A percentile compares a stretch with the other conserved stretches of the same genome.
These are phyloP conservation scores for Orychophragmus violaceus DNA, from an alignment of 345 rosid species.

Conservation along the genomic window DNA sequence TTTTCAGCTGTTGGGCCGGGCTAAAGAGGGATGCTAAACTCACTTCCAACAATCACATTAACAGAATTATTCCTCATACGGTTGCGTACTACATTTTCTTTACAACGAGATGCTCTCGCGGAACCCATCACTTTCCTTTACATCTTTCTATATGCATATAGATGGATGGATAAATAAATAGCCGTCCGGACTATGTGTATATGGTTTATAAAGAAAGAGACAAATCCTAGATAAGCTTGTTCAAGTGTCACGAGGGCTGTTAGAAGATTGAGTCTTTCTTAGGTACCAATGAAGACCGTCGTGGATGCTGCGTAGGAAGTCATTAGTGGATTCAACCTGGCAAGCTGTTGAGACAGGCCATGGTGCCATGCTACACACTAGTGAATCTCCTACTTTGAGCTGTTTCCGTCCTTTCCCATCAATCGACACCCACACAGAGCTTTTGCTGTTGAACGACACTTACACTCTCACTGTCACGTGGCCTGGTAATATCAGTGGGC, in stretches of 20 bases:
- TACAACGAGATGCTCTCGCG: neutral
- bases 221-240: neutral
- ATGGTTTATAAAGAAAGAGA: too few species aligned
- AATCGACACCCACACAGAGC: constrained; percentile 90
- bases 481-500: constrained; percentile 93
- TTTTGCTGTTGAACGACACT: constrained; percentile 87
- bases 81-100: constrained; percentile 7
- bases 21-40: too few species aligned
- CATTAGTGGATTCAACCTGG: constrained; percentile 72
- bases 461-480: constrained; percentile 80
- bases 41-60: too few species aligned
- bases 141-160: neutral
- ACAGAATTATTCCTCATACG: neutral
- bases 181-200: neutral
- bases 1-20: too few species aligned
- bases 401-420: constrained; percentile 90
- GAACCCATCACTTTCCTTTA: constrained; percentile 2
- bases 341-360: constrained; percentile 99
- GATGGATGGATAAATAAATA: neutral
- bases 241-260: constrained; percentile 55
- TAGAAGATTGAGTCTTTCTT: constrained; percentile 72
- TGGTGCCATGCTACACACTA: constrained; percentile 93
- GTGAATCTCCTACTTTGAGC: constrained; percentile 79
- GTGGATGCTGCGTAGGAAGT: constrained; percentile 85
- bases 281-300: constrained; percentile 97